Percentiles rank a stretch among this genome's conserved stretches.
These are phyloP conservation scores for Psophocarpus tetragonolobus DNA, from an alignment of 306 rosid species.

Conservation along the genomic window DNA sequence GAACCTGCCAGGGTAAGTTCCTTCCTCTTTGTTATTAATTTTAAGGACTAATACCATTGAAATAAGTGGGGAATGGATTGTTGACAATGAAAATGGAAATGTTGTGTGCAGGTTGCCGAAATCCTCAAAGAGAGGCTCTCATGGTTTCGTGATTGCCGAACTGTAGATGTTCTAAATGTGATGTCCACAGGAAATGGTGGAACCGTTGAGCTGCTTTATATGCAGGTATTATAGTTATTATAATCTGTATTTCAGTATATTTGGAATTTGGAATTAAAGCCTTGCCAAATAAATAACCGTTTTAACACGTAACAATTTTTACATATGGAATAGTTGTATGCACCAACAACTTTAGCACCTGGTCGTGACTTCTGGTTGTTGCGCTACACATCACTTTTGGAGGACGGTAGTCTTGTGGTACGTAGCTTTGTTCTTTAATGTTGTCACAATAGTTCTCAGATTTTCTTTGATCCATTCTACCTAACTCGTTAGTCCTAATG, in stretches of 20 bases:
- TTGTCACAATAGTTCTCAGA: neutral
- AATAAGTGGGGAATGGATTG: neutral
- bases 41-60: neutral
- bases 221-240: conserved; percentile 65
- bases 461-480: neutral
- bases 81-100: neutral
- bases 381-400: conserved; percentile 93
- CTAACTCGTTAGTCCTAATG: neutral
- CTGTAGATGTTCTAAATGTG: conserved; percentile 77
- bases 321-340: conserved; percentile 66
- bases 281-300: conserved; percentile 13
- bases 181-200: conserved; percentile 91
- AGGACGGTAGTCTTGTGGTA: conserved; percentile 99
- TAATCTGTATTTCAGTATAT: neutral
- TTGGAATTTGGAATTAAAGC: neutral
- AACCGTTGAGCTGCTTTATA: conserved; percentile 92
- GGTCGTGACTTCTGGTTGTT: conserved; percentile 99
- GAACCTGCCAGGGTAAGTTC: conserved; percentile 93
- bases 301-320: conserved; percentile 22
- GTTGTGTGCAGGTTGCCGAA: conserved; percentile 76
- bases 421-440: conserved; percentile 20
- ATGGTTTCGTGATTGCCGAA: conserved; percentile 92
- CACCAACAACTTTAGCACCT: conserved; percentile 97
- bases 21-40: conserved; percentile 13
- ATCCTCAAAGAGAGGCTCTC: conserved; percentile 93